Evolutionary conservation across 179 eudicot genomes (phyloP).

Genomic region (Silene coronaria): DNA sequence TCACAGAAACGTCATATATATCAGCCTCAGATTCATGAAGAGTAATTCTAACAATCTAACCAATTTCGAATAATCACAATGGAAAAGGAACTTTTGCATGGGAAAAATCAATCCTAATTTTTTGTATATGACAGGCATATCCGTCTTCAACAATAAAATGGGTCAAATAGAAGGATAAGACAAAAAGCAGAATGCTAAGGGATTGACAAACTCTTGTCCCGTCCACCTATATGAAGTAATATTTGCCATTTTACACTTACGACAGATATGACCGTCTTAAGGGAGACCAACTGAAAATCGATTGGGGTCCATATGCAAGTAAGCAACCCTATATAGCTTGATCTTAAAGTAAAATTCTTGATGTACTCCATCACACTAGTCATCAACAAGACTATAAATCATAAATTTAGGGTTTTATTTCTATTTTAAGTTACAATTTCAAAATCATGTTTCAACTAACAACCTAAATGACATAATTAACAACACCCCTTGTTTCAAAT

Average conservation of each 20-base stretch:
- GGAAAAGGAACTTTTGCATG: not conserved
- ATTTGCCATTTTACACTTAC: too few relatives aligned
- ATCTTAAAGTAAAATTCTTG: not conserved
- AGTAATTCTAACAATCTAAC: not conserved
- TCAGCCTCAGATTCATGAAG: slow-evolving; percentile 24
- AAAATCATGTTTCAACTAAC: slow-evolving; percentile 7
- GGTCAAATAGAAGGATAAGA: too few relatives aligned
- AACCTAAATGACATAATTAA: not conserved
- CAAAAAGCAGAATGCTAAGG: too few relatives aligned
- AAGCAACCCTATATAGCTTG: slow-evolving; percentile 14
- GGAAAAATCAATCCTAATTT: too few relatives aligned
- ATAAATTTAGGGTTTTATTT: not conserved
- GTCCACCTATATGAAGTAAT: too few relatives aligned
- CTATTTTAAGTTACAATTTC: not conserved
- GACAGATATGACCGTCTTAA: too few relatives aligned
- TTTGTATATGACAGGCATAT: too few relatives aligned
- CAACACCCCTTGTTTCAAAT: slow-evolving; percentile 15
- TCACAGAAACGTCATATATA: slow-evolving; percentile 17
- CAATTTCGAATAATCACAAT: slow-evolving; percentile 4
- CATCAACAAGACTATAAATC: not conserved
- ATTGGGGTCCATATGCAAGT: too few relatives aligned
- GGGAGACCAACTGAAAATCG: too few relatives aligned
- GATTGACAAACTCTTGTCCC: too few relatives aligned
- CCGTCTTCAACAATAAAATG: too few relatives aligned
- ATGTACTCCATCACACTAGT: not conserved